Base-by-base conservation (phyloP, 805 yeast species). In the Suhomyces emberorum region DNA sequence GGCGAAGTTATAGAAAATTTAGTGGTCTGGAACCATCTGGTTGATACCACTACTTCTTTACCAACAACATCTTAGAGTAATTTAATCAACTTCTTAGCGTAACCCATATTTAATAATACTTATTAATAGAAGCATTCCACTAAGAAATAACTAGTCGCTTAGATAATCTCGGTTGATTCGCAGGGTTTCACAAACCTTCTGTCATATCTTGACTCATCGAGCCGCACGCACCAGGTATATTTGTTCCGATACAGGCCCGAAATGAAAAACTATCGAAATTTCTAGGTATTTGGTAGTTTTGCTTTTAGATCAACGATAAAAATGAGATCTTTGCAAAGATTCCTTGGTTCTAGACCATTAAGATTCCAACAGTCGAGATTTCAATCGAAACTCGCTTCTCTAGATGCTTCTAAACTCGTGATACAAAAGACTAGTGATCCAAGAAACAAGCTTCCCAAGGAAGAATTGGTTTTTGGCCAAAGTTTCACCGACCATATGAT, bases 401-500 rank as follows among this genome's bases (percentile, higher is more conserved):
- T 68, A 44, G 72, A 69, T 45, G 59, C 73, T 4, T 49, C 61
- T 30, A 64, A 61, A 42, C 52, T 66, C 41, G 48, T 54, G 28
- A 59, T 68, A 38, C 53, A 52, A 26, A 64, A 60, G 42, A 66
- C 72, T 38, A 51, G 60, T 18, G 49, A 57, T 3, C 72, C 73
- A 3, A 58, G 57, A 42, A 48, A 46, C 3, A 61, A 57, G 43
- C 48, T 63, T 25, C 63, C 71, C 4, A 64, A 65, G 30, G 69
- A 65, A 20, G 52, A 65, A 37, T 62, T 69, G 50, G 63, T 59
- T 15, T 69, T 69, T 43, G 74, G 74, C 23, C 63, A 65, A 44
- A 51, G 66, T 3, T 88, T 89, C 73, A 84, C 96, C 35, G 83
- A 79, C 57, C 98, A 91, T 59, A 91, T 91, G 87, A 69, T 91